Evolutionary conservation across 805 yeast genomes (phyloP), one percentile per base, ranked within the genome.

Genomic region (Wickerhamiella sorbophila): DNA sequence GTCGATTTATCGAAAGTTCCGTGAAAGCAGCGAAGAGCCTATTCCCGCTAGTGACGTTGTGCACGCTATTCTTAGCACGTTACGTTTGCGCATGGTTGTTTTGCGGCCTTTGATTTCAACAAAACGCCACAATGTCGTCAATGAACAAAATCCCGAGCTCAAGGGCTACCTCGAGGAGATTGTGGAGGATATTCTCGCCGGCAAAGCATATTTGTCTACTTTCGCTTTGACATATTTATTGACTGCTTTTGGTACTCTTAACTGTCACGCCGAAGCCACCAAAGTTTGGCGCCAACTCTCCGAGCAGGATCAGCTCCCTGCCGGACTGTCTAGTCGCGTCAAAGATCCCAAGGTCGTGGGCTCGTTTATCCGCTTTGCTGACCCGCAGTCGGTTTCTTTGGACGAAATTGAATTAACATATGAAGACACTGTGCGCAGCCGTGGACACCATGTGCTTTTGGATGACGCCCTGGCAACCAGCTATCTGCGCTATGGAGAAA

Each of bases 151-250:
- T 41, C 44, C 27, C 19, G 44, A 44, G 15, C 40, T 53, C 29
- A 15, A 33, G 12, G 41, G 22, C 33, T 50, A 45, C 40, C 45
- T 53, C 31, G 40, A 44, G 29, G 54, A 52, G 36, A 46, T 53
- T 22, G 44, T 47, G 4, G 43, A 40, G 21, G 57, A 53, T 19
- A 33, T 53, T 8, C 40, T 39, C 4, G 41, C 44, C 14, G 49
- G 48, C 20, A 40, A 47, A 9, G 39, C 47, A 35, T 47, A 40
- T 24, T 48, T 54, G 17, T 41, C 52, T 8, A 47, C 38, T 8
- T 52, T 47, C 27, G 57, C 52, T 17, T 38, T 52, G 17, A 40
- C 48, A 10, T 53, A 50, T 33, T 15, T 53, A 40, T n/a, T 53
- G 20, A 52, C 55, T 3, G 53, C 57, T 2, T 48, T 49, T 31